Base-by-base conservation (phyloP, 768 basidiomycete genomes). In the Paxillus involutus region DNA sequence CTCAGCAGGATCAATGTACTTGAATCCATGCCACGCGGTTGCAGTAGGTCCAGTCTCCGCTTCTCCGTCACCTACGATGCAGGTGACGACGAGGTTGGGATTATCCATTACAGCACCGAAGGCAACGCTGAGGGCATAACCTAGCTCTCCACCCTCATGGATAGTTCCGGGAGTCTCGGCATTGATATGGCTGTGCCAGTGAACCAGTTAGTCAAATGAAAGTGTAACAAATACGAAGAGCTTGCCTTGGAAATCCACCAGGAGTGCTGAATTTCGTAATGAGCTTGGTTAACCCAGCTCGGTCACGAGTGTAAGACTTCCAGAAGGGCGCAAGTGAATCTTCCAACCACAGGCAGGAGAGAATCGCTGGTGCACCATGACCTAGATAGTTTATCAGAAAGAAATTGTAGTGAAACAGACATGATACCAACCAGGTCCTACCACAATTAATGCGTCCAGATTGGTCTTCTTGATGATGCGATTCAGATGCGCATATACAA, bases 31-130 rank as follows among this genome's bases (percentile, higher is more conserved):
- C 89, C 91, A 94, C 17, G 88, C 86, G 14, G 79, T 75, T 6
- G 89, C 88, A 36, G 89, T 90, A 0, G 88, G 88, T 4, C 89
- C 89, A 3, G 86, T 86, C 69, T 91, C 89, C 4, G 87, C 85
- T 71, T 95, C 93, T 29, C 92, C 93, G 56, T 94, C 92, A 21
- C 93, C 93, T n/a, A 96, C 74, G 32, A 95, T 78, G 56, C 88
- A 91, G 45, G 85, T 79, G 17, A 88, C 83, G 61, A 95, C 80
- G 16, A 93, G 83, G 64, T 94, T 79, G 8, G 92, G 93, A 58
- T 91, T 87, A 68, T 97, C 94, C 89, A 96, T 93, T 60, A 91
- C 84, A 24, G 89, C 86, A 35, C 94, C 94, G 63, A 91, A 95
- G 1, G 91, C 80, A 9, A 92, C 92, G 40, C 85, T 80, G 36